These are phyloP conservation scores for Zalaria obscura DNA, from an alignment of 2,329 filamentous ascomycete genomes.

Conservation along the genomic window DNA sequence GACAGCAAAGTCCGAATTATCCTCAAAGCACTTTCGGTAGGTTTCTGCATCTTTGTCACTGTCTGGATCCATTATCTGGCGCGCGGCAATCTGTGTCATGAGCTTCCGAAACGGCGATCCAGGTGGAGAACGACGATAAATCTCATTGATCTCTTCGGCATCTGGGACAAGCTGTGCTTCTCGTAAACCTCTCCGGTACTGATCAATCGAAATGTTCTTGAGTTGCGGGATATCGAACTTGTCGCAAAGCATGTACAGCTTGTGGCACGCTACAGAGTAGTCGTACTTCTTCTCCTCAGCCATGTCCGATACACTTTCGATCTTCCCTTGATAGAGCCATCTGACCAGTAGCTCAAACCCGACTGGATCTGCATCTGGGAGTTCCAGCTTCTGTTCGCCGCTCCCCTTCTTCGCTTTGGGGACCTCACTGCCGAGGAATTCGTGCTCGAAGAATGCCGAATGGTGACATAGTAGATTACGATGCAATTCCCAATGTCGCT, in stretches of 20 bases:
- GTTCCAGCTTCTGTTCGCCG: conserved; percentile 26
- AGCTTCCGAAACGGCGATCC: conserved; percentile 34
- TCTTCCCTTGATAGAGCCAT: conserved; percentile 41
- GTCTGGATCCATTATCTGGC: conserved; percentile 43
- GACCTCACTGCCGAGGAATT: conserved; percentile 19
- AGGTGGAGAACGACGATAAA: conserved; percentile 32
- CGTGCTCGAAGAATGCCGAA: conserved; percentile 30
- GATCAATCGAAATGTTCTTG: conserved; percentile 40
- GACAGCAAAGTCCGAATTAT: conserved; percentile 36
- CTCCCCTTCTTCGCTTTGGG: conserved; percentile 21
- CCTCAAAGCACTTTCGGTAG: conserved; percentile 36
- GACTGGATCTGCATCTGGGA: conserved; percentile 34
- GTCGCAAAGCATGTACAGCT: conserved; percentile 38
- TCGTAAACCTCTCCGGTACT: conserved; percentile 36
- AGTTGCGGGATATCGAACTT: conserved; percentile 35
- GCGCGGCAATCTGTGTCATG: conserved; percentile 39
- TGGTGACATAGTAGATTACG: conserved; percentile 39
- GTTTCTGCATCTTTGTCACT: conserved; percentile 32
- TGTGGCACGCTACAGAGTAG: conserved; percentile 38
- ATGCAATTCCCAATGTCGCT: conserved; percentile 37
- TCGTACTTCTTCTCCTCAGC: conserved; percentile 37
- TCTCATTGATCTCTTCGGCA: conserved; percentile 38
- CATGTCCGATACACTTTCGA: conserved; percentile 34
- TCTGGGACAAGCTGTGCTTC: conserved; percentile 38
- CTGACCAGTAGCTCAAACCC: conserved; percentile 42